Conservation (phyloP, 768 basidiomycete genomes). For the Mycena indigotica region DNA sequence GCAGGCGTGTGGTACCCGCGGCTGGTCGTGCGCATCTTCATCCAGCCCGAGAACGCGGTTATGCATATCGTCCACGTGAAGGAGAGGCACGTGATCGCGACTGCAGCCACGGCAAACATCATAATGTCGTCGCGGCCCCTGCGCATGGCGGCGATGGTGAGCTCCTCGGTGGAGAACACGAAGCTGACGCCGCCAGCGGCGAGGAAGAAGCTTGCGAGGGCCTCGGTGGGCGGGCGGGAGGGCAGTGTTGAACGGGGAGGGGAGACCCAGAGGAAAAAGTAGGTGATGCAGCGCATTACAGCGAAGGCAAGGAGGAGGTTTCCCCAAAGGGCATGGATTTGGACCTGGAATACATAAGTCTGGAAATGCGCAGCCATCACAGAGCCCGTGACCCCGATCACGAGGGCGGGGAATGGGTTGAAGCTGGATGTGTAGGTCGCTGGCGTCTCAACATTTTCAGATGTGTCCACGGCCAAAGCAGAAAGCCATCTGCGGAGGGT, state of each 20-base stretch:
- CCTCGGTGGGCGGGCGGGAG: constrained; percentile 92
- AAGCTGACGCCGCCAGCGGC: constrained; percentile 88
- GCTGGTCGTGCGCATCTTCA: constrained; percentile 54
- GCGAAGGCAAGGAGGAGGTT: constrained; percentile 79
- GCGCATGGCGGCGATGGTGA: constrained; percentile 90
- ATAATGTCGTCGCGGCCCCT: constrained; percentile 85
- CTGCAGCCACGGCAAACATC: constrained; percentile 86
- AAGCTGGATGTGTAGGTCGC: constrained; percentile 76
- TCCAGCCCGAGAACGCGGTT: constrained; percentile 82
- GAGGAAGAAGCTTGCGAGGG: constrained; percentile 82
- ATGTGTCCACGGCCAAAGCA: constrained; percentile 46
- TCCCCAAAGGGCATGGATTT: constrained; percentile 92
- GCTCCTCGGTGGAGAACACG: constrained; percentile 87
- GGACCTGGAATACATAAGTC: constrained; percentile 90
- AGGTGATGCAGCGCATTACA: constrained; percentile 82
- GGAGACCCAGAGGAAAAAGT: constrained; percentile 90
- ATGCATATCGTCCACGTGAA: constrained; percentile 83
- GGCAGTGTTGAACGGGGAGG: constrained; percentile 86
- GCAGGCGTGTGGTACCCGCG: too few species aligned
- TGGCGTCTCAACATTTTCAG: constrained; percentile 61
- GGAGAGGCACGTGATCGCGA: constrained; percentile 83
- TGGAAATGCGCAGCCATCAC: constrained; percentile 95
- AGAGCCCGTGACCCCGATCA: constrained; percentile 89
- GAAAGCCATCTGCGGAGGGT: constrained; percentile 74
- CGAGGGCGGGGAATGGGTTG: constrained; percentile 91